A percentile compares a stretch with the other conserved stretches of the same genome.
Evolutionary conservation across 1,139 yeast genomes (phyloP).

Genomic region (Saccharomyces hybrid): DNA sequence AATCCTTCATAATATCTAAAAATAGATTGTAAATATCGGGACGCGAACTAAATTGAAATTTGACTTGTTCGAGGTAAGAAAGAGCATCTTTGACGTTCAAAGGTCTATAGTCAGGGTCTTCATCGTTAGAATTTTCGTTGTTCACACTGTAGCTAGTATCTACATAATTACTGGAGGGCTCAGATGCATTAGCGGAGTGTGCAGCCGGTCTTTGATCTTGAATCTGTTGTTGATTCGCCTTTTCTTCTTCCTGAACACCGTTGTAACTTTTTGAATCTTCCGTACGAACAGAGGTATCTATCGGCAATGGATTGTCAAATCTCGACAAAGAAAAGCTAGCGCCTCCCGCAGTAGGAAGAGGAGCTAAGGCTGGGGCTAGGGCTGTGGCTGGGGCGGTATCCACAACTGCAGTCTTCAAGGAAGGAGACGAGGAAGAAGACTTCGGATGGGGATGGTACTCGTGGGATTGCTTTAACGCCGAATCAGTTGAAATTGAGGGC

Average conservation of each 20-base stretch:
- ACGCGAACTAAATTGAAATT: constrained; percentile 81
- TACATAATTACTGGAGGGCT: constrained; percentile 13
- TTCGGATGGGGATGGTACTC: not conserved
- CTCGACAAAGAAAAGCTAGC: constrained; percentile 20
- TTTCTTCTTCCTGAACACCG: not conserved
- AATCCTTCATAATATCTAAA: constrained; percentile 96
- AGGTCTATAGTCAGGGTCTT: constrained; percentile 55
- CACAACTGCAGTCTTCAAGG: not conserved
- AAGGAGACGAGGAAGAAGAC: not conserved
- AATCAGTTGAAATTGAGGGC: not conserved
- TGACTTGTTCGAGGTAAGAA: constrained; percentile 91
- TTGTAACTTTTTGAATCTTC: not conserved
- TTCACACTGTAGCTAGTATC: not conserved
- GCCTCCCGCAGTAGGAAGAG: not conserved
- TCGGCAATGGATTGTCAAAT: constrained; percentile 25
- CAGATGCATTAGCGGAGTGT: constrained; percentile 11
- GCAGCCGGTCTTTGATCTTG: constrained; percentile 9
- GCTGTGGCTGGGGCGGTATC: not conserved
- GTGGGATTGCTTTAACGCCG: not conserved
- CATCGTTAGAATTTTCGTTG: not conserved
- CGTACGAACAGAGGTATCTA: not conserved
- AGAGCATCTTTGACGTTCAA: constrained; percentile 93
- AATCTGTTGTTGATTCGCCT: not conserved
- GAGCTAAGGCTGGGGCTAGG: not conserved
- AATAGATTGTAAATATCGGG: constrained; percentile 96